phyloP scores from a whole-genome alignment of 2,329 filamentous ascomycete genomes.

The Phialemoniopsis sp. region DNA sequence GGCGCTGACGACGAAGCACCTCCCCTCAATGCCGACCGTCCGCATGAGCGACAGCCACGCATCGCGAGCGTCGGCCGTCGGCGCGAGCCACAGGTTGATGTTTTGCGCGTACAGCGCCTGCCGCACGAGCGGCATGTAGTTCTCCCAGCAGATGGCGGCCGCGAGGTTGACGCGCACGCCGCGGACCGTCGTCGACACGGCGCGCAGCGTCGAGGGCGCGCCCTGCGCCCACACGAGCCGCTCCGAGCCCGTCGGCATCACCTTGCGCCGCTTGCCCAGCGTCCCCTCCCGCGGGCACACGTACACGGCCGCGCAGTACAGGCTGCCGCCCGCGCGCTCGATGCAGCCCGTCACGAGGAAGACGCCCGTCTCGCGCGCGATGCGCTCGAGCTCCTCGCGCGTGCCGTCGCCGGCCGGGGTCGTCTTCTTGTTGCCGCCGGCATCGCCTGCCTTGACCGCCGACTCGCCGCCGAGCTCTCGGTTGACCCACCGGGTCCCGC shows the following conservation, averaged over 20 bases:
- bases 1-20: constrained; percentile 79
- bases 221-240: constrained; percentile 88
- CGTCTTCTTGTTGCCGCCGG: constrained; percentile 29
- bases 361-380: constrained; percentile 73
- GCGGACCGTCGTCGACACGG: constrained; percentile 74
- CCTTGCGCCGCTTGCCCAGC: constrained; percentile 83
- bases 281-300: constrained; percentile 70
- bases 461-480: constrained; percentile 43
- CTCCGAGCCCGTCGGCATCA: constrained; percentile 85
- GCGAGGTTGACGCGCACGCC: constrained; percentile 77
- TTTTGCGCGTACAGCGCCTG: constrained; percentile 85
- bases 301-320: constrained; percentile 82
- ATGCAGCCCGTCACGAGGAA: constrained; percentile 79
- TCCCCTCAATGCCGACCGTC: constrained; percentile 75
- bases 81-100: constrained; percentile 86
- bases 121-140: constrained; percentile 87
- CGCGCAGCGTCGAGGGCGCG: constrained; percentile 70
- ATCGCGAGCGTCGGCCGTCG: constrained; percentile 80
- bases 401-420: constrained; percentile 53
- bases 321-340: constrained; percentile 73
- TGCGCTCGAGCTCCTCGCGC: constrained; percentile 71
- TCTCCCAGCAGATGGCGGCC: constrained; percentile 94
- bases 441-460: constrained; percentile 12
- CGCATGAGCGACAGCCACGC: constrained; percentile 81
- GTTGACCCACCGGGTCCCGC: constrained; percentile 68